phyloP scores from a whole-genome alignment of 805 yeast genomes.

The Suhomyces prunicola region DNA sequence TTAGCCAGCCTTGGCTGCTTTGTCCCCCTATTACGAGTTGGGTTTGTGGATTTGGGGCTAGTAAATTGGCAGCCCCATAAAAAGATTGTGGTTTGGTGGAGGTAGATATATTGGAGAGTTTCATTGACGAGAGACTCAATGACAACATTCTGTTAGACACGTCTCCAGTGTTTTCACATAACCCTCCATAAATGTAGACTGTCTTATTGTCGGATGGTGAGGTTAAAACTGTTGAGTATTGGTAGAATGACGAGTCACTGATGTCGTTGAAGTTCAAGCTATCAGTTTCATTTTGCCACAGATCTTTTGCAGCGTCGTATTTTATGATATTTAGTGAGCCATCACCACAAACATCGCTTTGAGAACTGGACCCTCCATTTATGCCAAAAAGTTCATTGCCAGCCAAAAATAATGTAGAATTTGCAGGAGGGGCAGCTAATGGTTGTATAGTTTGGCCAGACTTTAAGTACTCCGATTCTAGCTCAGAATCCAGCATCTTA shows the following conservation, averaged over 20 bases:
- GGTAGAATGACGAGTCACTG: slow-evolving; percentile 28
- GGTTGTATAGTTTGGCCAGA: slow-evolving; percentile 20
- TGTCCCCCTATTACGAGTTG: slow-evolving; percentile 66
- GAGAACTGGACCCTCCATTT: slow-evolving; percentile 4
- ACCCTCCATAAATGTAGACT: slow-evolving; percentile 57
- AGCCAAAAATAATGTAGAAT: slow-evolving; percentile 29
- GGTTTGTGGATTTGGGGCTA: slow-evolving; percentile 45
- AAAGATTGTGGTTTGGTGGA: slow-evolving; percentile 55
- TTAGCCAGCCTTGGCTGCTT: slow-evolving; percentile 62
- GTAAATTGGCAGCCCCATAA: slow-evolving; percentile 47
- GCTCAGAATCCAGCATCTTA: slow-evolving; percentile 6
- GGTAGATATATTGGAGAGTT: slow-evolving; percentile 40
- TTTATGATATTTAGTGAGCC: slow-evolving; percentile 23
- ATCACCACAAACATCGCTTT: slow-evolving; percentile 23
- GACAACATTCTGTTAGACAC: slow-evolving; percentile 45
- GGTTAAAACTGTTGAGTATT: slow-evolving; percentile 41
- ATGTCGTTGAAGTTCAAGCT: slow-evolving; percentile 20
- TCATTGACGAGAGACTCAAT: slow-evolving; percentile 33
- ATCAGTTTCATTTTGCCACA: slow-evolving; percentile 18
- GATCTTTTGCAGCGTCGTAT: slow-evolving; percentile 14
- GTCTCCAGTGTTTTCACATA: slow-evolving; percentile 17
- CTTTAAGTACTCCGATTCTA: slow-evolving; percentile 6
- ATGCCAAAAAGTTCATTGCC: slow-evolving; percentile 30
- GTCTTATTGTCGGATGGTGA: slow-evolving; percentile 32
- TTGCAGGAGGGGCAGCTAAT: slow-evolving; percentile 31